Base-by-base conservation (phyloP, 1,139 yeast species). In the Pichia sp. region DNA sequence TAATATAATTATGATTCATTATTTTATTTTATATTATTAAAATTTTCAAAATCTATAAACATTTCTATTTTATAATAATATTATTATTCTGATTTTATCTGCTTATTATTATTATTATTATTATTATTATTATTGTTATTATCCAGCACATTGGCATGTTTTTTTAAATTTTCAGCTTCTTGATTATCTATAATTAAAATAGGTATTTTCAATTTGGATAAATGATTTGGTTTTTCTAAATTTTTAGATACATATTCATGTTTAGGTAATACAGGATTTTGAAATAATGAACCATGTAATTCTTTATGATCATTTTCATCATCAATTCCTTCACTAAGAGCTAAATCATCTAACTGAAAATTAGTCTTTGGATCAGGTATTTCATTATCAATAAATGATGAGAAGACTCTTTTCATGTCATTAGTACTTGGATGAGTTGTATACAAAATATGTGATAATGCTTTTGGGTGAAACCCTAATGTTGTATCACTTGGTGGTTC, bases 401-500 rank as follows among this genome's bases (percentile, higher is more conserved):
- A 47, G 25, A 48, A 48, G 1, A 48, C 47, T 24, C 11, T 35
- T 16, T 28, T 48, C 45, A 38, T 41, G 9, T 37, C 36, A 4
- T 45, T 43, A 3, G 40, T 42, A 4, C 22, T 26, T 16, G 29
- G 33, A 28, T 45, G 47, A 30, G 30, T 55, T 30, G 57, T 61
- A 41, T 57, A 60, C 23, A 60, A 42, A 25, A 61, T 38, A 41
- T 60, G 61, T 5, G 60, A 49, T 22, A 61, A 43, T 3, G 60
- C 49, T 39, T 47, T 50, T 2, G 65, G 65, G 48, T 61, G 60
- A 9, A 55, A 53, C 41, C 61, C 55, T 4, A 60, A 50, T 7
- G 56, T 51, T 30, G 46, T 47, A 37, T 56, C 59, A 35, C 51
- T 46, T 11, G 65, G 65, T 7, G 63, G 56, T 1, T 60, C 64